Base-by-base conservation (phyloP, 805 yeast species). In the Blastobotrys terrestris region DNA sequence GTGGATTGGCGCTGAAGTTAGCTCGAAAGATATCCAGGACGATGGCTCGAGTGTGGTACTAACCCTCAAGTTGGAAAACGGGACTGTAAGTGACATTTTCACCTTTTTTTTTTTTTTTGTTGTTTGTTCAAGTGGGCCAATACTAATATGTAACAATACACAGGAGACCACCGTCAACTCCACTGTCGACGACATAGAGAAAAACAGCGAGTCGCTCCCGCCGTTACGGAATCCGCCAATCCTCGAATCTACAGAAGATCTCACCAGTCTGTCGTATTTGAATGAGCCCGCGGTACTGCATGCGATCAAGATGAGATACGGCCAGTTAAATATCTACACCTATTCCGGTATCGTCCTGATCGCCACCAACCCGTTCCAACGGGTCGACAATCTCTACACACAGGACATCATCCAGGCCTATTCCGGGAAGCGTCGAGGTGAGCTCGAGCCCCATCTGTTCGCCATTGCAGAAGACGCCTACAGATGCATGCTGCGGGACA, bases 381-480 rank as follows among this genome's bases (percentile, higher is more conserved):
- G 86, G 60, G 88, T 90, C 44, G 98, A 92, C 68, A 91, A 87
- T 63, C 75, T 92, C 48, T 92, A 92, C 68, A 84, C 96, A 2
- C 87, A 86, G 42, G 96, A 92, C 62, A 87, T 92, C 68, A 89
- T 92, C 54, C 97, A 92, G 69, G 92, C 96, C 16, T 92, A 92
- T 67, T 89, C 96, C 7, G 95, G 96, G 20, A 87, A 85, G 65
- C 80, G 87, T 64, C 78, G 97, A 65, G 98, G 97, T 46, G 98
- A 92, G 68, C 79, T 89, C 59, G 98, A 94, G 63, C 99, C 99
- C 3, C 99, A 92, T 75, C 75, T 92, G 66, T 92, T 92, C 69
- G 97, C 97, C 45, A 92, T 92, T 61, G 98, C 99, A 22, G 98
- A 91, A 70, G 97, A 94, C 64, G 97, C 98, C 3, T 91, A 90